phyloP scores from a whole-genome alignment of 1,284 basidiomycete species.

The Pseudozyma sp. region DNA sequence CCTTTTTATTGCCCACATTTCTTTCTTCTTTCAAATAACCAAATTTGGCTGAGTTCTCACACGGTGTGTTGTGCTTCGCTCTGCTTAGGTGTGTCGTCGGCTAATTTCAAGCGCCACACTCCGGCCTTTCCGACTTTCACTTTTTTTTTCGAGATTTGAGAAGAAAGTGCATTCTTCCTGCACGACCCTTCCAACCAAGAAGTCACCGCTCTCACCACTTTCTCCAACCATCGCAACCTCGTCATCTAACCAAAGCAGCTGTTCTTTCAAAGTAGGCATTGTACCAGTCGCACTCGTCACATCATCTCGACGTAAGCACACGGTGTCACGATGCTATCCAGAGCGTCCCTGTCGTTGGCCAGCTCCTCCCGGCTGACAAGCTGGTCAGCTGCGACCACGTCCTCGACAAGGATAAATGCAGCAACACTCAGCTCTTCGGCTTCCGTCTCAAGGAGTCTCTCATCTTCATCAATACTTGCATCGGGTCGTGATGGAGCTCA shows the following conservation, averaged over 20 bases:
- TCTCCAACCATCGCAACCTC: not conserved
- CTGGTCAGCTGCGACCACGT: constrained; percentile 8
- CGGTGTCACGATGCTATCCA: constrained; percentile 21
- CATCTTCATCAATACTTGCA: constrained; percentile 6
- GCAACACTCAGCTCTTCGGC: constrained; percentile 6
- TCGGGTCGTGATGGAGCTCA: constrained; percentile 13
- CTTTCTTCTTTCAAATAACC: too few relatives aligned
- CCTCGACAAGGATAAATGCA: constrained; percentile 4
- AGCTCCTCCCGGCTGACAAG: constrained; percentile 14
- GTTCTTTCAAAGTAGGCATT: not conserved
- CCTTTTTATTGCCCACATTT: too few relatives aligned
- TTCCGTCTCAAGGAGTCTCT: constrained; percentile 9
- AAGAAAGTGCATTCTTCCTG: constrained; percentile 9
- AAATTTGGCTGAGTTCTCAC: not conserved
- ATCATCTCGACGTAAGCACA: too few relatives aligned
- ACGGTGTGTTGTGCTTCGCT: not conserved
- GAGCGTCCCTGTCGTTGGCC: constrained; percentile 20
- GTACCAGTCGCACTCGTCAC: not conserved
- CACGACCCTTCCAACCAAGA: not conserved
- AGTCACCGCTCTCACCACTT: constrained; percentile 12
- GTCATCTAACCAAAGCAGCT: not conserved
- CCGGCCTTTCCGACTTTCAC: constrained; percentile 7
- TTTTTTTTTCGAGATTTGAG: not conserved
- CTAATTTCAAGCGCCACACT: constrained; percentile 8
- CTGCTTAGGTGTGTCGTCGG: not conserved